A percentile compares a stretch with the other conserved stretches of the same genome.
Evolutionary conservation across 73 alveolate genomes (phyloP).

Genomic region (Paramecium sexaurelia): DNA sequence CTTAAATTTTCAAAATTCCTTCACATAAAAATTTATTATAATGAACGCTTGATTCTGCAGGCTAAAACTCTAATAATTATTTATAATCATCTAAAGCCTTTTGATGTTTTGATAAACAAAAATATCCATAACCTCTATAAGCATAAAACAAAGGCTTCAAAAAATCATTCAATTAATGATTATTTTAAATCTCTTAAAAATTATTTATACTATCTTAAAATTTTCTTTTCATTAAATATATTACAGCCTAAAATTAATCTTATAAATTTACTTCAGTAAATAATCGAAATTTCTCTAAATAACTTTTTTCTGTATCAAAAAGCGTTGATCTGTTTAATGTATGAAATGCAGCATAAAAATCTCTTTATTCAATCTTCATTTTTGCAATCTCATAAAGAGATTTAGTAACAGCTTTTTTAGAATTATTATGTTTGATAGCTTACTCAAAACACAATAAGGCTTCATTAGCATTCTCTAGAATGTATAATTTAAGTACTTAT

Average conservation of each 20-base stretch:
- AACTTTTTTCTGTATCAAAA: constrained; percentile 62
- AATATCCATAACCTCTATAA: constrained; percentile 71
- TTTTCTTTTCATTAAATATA: constrained; percentile 67
- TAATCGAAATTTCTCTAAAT: constrained; percentile 57
- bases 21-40: constrained; percentile 68
- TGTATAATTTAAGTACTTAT: constrained; percentile 10
- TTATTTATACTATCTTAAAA: constrained; percentile 58
- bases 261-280: constrained; percentile 59
- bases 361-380: constrained; percentile 71
- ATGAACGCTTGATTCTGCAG: constrained; percentile 53
- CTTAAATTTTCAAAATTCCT: constrained; percentile 59
- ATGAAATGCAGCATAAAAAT: constrained; percentile 71
- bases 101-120: constrained; percentile 66
- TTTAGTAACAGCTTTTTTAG: constrained; percentile 68
- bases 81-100: constrained; percentile 70
- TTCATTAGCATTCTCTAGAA: constrained; percentile 66
- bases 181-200: constrained; percentile 27
- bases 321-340: constrained; percentile 71
- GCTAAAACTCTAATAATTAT: background rate
- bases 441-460: constrained; percentile 71
- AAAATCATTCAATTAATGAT: constrained; percentile 62
- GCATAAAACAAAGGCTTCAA: constrained; percentile 65
- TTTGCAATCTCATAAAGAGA: constrained; percentile 70
- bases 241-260: constrained; percentile 32
- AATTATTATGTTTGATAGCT: constrained; percentile 68